Percentiles rank a stretch among this genome's conserved stretches.
phyloP scores from a whole-genome alignment of 2,329 filamentous ascomycete species.

The Fusarium burgessii region DNA sequence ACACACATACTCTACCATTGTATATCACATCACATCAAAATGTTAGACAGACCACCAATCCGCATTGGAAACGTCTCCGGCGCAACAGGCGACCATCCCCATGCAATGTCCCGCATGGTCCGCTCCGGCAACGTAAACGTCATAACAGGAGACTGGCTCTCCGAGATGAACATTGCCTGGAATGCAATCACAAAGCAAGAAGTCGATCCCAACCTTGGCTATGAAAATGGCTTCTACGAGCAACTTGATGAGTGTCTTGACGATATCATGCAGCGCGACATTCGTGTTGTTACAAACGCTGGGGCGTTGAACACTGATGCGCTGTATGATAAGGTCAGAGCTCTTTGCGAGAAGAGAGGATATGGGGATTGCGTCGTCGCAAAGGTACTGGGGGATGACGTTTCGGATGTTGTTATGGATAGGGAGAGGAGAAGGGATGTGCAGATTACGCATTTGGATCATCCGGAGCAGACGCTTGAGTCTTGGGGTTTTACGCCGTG shows the following conservation, averaged over 20 bases:
- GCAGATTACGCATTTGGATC: conserved; percentile 46
- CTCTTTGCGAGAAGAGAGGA: conserved; percentile 48
- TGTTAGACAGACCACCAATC: conserved; percentile 47
- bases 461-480: conserved; percentile 46
- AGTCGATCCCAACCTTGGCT: conserved; percentile 50
- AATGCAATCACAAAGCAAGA: conserved; percentile 52
- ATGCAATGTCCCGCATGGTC: conserved; percentile 51
- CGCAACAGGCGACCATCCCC: conserved; percentile 51
- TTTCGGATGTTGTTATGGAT: conserved; percentile 46
- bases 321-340: conserved; percentile 47
- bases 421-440: conserved; percentile 20
- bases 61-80: conserved; percentile 53
- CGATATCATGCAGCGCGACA: conserved; percentile 50
- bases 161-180: conserved; percentile 64
- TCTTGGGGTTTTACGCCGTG: conserved; percentile 47
- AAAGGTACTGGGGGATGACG: conserved; percentile 55
- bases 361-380: conserved; percentile 51
- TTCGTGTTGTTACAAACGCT: conserved; percentile 56
- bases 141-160: conserved; percentile 56
- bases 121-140: conserved; percentile 51
- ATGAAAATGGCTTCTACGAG: conserved; percentile 54
- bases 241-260: conserved; percentile 59
- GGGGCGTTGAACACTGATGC: conserved; percentile 54
- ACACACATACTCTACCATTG: neutral
- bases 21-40: conserved; percentile 5